Conservation (phyloP, 345 rosid genomes). For the Cardiospermum halicacabum region DNA sequence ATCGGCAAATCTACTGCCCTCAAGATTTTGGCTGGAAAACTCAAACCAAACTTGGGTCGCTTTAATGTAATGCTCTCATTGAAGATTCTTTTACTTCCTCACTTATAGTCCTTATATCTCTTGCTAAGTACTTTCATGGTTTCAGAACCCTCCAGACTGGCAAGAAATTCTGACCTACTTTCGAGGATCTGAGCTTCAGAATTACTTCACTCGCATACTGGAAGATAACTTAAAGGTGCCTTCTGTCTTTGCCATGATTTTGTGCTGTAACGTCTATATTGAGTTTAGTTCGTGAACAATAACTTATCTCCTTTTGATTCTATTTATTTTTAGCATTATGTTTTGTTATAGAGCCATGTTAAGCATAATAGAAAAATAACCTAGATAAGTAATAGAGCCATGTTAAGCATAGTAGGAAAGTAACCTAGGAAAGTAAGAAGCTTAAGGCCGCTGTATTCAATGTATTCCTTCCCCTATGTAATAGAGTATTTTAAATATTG, state of each 20-base stretch:
- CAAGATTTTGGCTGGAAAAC: slow-evolving; percentile 89
- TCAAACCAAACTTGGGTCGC: slow-evolving; percentile 96
- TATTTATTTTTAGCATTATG: neutral
- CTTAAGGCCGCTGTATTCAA: neutral
- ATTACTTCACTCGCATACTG: slow-evolving; percentile 89
- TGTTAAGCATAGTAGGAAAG: neutral
- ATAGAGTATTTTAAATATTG: neutral
- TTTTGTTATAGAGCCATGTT: neutral
- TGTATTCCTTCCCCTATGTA: no score
- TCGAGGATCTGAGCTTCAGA: slow-evolving; percentile 95
- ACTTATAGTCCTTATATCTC: slow-evolving; percentile 5
- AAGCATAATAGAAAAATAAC: neutral
- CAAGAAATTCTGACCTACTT: slow-evolving; percentile 96
- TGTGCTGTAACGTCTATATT: neutral
- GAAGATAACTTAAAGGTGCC: slow-evolving; percentile 92
- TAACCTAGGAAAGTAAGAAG: neutral
- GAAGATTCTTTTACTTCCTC: slow-evolving; percentile 10
- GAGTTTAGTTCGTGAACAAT: neutral
- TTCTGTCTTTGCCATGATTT: neutral
- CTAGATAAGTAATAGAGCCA: no score
- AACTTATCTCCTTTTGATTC: neutral
- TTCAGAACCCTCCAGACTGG: slow-evolving; percentile 99
- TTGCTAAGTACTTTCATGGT: slow-evolving; percentile 9
- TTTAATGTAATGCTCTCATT: slow-evolving; percentile 48
- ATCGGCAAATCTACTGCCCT: slow-evolving; percentile 98